These are phyloP conservation scores for Alternaria incomplexa DNA, from an alignment of 2,329 filamentous ascomycete genomes.

Conservation along the genomic window DNA sequence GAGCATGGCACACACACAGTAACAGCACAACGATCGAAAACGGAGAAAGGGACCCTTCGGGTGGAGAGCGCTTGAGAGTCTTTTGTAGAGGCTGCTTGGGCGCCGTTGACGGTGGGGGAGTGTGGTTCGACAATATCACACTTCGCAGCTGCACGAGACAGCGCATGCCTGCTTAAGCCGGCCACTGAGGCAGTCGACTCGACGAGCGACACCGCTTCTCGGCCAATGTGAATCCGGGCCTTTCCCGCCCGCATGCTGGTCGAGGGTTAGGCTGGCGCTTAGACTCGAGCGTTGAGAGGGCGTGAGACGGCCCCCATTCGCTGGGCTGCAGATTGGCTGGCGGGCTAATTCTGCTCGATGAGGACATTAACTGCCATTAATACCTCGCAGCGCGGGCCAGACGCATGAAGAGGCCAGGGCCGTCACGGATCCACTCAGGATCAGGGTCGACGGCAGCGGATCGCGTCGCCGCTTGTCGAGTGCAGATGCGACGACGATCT, in stretches of 20 bases:
- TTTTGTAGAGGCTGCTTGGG: constrained; percentile 51
- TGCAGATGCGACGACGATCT: constrained; percentile 32
- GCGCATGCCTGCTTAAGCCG: constrained; percentile 34
- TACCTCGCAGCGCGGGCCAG: constrained; percentile 26
- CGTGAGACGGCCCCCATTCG: constrained; percentile 38
- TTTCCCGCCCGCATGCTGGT: constrained; percentile 37
- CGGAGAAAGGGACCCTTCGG: constrained; percentile 49
- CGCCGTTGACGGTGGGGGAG: constrained; percentile 41
- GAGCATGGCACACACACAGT: constrained; percentile 42
- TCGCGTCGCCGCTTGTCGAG: constrained; percentile 30
- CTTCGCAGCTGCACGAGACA: constrained; percentile 38
- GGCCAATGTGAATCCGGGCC: constrained; percentile 39
- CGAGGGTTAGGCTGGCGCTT: constrained; percentile 41
- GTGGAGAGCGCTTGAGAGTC: constrained; percentile 50
- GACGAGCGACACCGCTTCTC: constrained; percentile 24
- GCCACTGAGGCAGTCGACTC: constrained; percentile 37
- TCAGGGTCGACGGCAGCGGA: constrained; percentile 27
- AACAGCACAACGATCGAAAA: constrained; percentile 41
- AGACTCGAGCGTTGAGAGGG: constrained; percentile 37
- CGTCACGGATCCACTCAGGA: constrained; percentile 12
- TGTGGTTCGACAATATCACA: constrained; percentile 41
- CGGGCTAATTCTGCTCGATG: constrained; percentile 34
- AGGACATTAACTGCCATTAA: constrained; percentile 42
- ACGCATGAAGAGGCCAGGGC: constrained; percentile 23
- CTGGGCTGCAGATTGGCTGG: constrained; percentile 20